Evolutionary conservation across 2,329 filamentous ascomycete genomes (phyloP).

Genomic region (Ophiobolus disseminans): DNA sequence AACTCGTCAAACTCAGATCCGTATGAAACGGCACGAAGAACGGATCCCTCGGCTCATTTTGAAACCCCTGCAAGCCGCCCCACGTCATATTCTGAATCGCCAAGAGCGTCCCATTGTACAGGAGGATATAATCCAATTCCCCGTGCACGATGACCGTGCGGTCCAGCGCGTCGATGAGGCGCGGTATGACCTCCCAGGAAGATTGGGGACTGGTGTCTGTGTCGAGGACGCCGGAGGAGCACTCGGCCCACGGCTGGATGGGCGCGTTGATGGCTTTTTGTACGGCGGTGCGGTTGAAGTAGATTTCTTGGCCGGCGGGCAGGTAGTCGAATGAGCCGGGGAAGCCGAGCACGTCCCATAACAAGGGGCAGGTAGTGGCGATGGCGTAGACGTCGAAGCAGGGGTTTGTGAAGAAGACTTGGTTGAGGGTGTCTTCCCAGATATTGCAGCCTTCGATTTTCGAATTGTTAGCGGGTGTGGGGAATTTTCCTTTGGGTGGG

Average conservation of each 20-base stretch:
- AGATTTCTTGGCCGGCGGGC: conserved; percentile 67
- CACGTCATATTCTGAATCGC: conserved; percentile 84
- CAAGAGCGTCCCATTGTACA: conserved; percentile 73
- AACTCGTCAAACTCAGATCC: conserved; percentile 54
- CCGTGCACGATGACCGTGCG: conserved; percentile 77
- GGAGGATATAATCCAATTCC: conserved; percentile 70
- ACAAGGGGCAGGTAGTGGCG: conserved; percentile 72
- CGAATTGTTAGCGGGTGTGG: conserved; percentile 55
- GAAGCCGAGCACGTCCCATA: conserved; percentile 73
- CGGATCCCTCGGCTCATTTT: conserved; percentile 63
- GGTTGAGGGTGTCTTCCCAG: conserved; percentile 63
- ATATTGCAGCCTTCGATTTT: conserved; percentile 63
- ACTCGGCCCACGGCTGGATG: conserved; percentile 63
- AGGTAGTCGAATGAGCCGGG: conserved; percentile 70
- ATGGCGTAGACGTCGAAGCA: conserved; percentile 83
- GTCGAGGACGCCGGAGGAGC: conserved; percentile 57
- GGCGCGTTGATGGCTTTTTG: conserved; percentile 73
- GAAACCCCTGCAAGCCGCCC: conserved; percentile 75
- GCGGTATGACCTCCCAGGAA: conserved; percentile 66
- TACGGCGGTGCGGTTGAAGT: conserved; percentile 75
- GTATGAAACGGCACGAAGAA: conserved; percentile 73
- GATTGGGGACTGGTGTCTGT: conserved; percentile 64
- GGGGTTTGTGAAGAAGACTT: conserved; percentile 68
- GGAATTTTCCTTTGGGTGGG: conserved; percentile 70
- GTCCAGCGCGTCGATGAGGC: conserved; percentile 75